Evolutionary conservation across 176 grass and related monocot species (phyloP).

Genomic region (Zoysia pacifica): DNA sequence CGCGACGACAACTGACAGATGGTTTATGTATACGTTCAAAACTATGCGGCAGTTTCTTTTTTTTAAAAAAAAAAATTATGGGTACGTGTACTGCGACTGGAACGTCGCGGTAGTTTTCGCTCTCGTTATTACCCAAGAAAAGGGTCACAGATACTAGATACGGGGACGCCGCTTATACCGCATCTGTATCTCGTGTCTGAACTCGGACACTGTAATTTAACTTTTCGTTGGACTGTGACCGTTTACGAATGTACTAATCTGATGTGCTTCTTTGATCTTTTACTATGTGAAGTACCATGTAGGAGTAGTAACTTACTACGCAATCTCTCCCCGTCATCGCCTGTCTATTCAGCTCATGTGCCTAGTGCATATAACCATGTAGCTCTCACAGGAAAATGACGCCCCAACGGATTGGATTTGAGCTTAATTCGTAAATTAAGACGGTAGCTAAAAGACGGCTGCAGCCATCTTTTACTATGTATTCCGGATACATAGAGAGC

Average conservation of each 20-base stretch:
- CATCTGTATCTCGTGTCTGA: slow-evolving; percentile 2
- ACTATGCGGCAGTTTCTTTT: slow-evolving; percentile 10
- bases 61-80: neutral
- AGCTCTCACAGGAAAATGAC: neutral
- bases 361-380: slow-evolving; percentile 20
- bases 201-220: neutral
- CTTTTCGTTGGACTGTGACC: neutral
- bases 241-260: neutral
- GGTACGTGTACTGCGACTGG: neutral
- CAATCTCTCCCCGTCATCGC: neutral
- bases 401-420: neutral
- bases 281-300: no score
- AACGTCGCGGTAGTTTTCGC: neutral
- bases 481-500: neutral
- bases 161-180: no score
- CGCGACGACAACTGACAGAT: neutral
- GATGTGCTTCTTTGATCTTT: neutral
- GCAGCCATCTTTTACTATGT: neutral
- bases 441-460: neutral
- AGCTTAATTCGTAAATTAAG: neutral
- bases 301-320: no score
- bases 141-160: neutral
- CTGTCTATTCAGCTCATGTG: slow-evolving; percentile 11
- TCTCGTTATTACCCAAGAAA: slow-evolving; percentile 16
- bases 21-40: slow-evolving; percentile 9